phyloP scores from a whole-genome alignment of 371 early-diverging fungal species.

The Sporodiniella umbellata region DNA sequence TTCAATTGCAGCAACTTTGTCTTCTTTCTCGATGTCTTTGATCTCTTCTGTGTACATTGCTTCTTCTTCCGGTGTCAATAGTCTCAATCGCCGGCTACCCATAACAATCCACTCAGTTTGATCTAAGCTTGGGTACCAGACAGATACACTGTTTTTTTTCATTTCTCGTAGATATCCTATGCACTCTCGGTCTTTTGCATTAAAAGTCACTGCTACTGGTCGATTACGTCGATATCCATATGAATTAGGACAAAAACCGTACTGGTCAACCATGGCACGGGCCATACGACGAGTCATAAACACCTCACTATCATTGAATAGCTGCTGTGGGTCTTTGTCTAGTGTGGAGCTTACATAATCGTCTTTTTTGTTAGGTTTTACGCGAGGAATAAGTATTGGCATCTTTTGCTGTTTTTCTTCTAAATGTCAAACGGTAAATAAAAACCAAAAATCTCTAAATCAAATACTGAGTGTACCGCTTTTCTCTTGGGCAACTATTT shows the following conservation, averaged over 20 bases:
- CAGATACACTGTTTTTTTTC: slow-evolving; percentile 26
- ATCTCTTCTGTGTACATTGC: neutral
- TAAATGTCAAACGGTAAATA: neutral
- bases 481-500: slow-evolving; percentile 2
- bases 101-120: slow-evolving; percentile 35
- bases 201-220: slow-evolving; percentile 37
- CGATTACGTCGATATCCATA: slow-evolving; percentile 52
- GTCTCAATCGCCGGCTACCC: slow-evolving; percentile 37
- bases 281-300: slow-evolving; percentile 55
- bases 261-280: slow-evolving; percentile 35
- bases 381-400: neutral
- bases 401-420: neutral
- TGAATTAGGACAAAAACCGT: slow-evolving; percentile 45
- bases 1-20: neutral
- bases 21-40: slow-evolving; percentile 8
- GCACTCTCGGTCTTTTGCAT: slow-evolving; percentile 14
- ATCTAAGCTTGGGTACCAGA: slow-evolving; percentile 34
- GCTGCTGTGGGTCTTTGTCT: slow-evolving; percentile 36
- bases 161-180: slow-evolving; percentile 35
- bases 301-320: slow-evolving; percentile 52
- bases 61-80: slow-evolving; percentile 30
- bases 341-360: slow-evolving; percentile 32
- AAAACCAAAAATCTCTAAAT: neutral
- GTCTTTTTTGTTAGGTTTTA: slow-evolving; percentile 2
- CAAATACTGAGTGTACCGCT: too few relatives aligned